Evolutionary conservation across 1,284 basidiomycete genomes (phyloP), one percentile per base, ranked within the genome.

Genomic region (Austroboletus niveus): DNA sequence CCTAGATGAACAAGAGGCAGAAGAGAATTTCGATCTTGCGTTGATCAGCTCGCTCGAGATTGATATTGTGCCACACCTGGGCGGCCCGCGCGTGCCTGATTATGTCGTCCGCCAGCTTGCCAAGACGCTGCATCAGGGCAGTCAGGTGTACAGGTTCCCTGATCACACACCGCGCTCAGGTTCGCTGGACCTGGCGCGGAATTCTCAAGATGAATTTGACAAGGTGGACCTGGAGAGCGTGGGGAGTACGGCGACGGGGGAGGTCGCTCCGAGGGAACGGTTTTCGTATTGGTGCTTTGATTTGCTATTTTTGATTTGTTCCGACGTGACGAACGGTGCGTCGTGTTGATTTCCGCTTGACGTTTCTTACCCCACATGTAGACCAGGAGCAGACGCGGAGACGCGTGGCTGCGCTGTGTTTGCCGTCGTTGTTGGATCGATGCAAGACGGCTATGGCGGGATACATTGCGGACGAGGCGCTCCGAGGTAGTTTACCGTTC

Each of bases 281-380:
- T 93, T 94, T 63, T 87, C 89, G 8, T 97, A 94, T 71, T 98
- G 94, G 94, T 94, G 91, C 60, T 89, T 98, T 55, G 93, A 97
- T 62, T 71, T 96, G 24, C 69, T 98, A 15, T 94, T 97, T 67
- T 68, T 89, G 56, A 77, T 90, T 24, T 93, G 89, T 60, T 86
- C 86, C 0, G 74, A 83, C 58, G 72, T 75, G 0, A 80, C 78
- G 1, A 75, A 75, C 70, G 85, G 89, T 87, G 53, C 34, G 45
- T 52, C 22, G 5, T 24, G 4, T 24, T 24, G 22, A 24, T 24
- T 24, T 24, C 3, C 22, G 22, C 22, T 24, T 24, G 22, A 24
- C 22, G 22, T 24, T 24, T 24, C 22, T 24, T 5, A 24, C 22
- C 22, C 22, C 5, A 24, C 22, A 30, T 20, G 42, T 56, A 89